Conservation (phyloP, 2,329 filamentous ascomycete genomes). For the Penicillium psychrosexuale region DNA sequence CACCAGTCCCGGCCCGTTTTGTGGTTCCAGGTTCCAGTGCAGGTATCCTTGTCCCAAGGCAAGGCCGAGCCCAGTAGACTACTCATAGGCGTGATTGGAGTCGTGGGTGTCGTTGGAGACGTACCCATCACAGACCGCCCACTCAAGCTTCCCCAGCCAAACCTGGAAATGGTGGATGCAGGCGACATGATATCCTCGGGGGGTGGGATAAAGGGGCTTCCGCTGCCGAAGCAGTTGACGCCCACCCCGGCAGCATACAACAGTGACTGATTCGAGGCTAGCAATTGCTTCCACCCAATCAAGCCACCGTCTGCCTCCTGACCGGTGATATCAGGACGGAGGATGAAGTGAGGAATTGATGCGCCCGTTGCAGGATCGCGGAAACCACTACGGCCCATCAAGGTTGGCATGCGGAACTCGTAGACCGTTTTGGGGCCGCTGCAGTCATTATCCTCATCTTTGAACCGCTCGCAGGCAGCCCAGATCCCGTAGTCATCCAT, state of each 20-base stretch:
- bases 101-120: conserved; percentile 31
- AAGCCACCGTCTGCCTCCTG: conserved; percentile 45
- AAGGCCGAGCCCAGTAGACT: conserved; percentile 26
- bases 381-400: conserved; percentile 39
- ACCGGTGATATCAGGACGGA: conserved; percentile 42
- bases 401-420: conserved; percentile 43
- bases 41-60: conserved; percentile 43
- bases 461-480: conserved; percentile 25
- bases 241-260: conserved; percentile 36
- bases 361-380: conserved; percentile 24
- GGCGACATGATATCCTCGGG: conserved; percentile 34
- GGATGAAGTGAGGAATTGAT: conserved; percentile 40
- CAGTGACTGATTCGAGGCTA: conserved; percentile 41
- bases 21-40: conserved; percentile 46
- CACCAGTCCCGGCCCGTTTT: conserved; percentile 44
- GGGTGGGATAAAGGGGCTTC: conserved; percentile 18
- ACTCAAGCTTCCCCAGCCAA: conserved; percentile 37
- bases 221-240: conserved; percentile 32
- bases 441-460: conserved; percentile 20
- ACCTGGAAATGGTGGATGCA: conserved; percentile 33
- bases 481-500: conserved; percentile 35
- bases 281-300: conserved; percentile 45
- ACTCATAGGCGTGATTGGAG: conserved; percentile 33
- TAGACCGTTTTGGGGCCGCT: conserved; percentile 37
- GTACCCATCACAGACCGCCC: conserved; percentile 31